These are phyloP conservation scores for Daldinia concentrica DNA, from an alignment of 495 filamentous ascomycete species.

Conservation along the genomic window DNA sequence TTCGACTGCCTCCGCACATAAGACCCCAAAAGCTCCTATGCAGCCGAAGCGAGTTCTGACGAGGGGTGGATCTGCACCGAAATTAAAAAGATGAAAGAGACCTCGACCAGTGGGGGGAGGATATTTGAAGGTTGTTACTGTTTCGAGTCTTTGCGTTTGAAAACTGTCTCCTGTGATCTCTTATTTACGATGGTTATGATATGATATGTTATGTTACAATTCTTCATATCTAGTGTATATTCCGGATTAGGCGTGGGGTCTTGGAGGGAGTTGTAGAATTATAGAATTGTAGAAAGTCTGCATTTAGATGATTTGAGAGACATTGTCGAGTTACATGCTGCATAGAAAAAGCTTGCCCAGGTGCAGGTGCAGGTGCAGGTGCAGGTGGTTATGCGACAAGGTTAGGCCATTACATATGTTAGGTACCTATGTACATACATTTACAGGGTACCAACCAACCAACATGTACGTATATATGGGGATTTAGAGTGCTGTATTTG, in stretches of 20 bases:
- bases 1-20: conserved; percentile 40
- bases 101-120: conserved; percentile 35
- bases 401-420: conserved; percentile 12
- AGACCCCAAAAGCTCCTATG: conserved; percentile 38
- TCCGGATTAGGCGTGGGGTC: background rate
- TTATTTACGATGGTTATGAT: background rate
- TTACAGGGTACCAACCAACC: conserved; percentile 16
- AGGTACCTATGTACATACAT: background rate
- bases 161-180: background rate
- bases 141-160: conserved; percentile 1
- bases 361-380: too few relatives aligned
- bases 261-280: background rate
- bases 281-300: background rate
- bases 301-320: background rate
- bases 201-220: background rate
- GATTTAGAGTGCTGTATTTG: background rate
- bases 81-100: conserved; percentile 36
- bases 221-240: too few relatives aligned
- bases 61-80: conserved; percentile 47
- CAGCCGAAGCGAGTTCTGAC: conserved; percentile 42
- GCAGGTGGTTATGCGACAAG: conserved; percentile 16
- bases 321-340: conserved; percentile 2
- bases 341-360: background rate
- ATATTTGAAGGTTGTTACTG: conserved; percentile 1
- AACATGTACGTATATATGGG: conserved; percentile 17